Conservation (phyloP, 768 basidiomycete species). For the Boletus edulis region DNA sequence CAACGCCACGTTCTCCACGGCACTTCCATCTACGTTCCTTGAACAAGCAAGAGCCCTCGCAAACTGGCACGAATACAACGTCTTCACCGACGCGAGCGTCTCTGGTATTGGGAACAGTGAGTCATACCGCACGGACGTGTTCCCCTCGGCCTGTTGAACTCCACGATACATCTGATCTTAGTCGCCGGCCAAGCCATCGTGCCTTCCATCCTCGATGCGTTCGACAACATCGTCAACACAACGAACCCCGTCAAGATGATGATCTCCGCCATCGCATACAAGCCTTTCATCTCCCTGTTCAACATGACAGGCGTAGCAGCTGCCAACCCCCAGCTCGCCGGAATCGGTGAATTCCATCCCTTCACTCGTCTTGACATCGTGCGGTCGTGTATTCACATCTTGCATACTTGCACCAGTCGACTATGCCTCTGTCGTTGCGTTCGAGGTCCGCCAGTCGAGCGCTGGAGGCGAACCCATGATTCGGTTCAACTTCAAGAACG, state of each 20-base stretch:
- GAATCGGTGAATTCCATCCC: conserved; percentile 44
- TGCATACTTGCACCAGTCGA: conserved; percentile 41
- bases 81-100: conserved; percentile 54
- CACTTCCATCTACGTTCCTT: conserved; percentile 48
- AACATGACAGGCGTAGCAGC: conserved; percentile 65
- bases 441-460: conserved; percentile 56
- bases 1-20: conserved; percentile 49
- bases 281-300: conserved; percentile 76
- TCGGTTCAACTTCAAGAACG: conserved; percentile 71
- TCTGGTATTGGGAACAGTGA: conserved; percentile 67
- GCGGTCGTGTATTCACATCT: no score
- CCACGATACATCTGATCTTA: conserved; percentile 20
- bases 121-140: conserved; percentile 4
- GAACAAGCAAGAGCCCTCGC: conserved; percentile 59
- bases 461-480: conserved; percentile 48
- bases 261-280: conserved; percentile 66
- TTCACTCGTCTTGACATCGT: not conserved
- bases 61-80: conserved; percentile 69
- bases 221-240: conserved; percentile 49
- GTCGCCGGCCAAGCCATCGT: conserved; percentile 68
- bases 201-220: conserved; percentile 54
- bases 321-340: conserved; percentile 50
- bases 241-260: conserved; percentile 55
- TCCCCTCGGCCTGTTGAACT: not conserved
- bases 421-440: conserved; percentile 54